Percentiles rank a stretch among this genome's conserved stretches.
Evolutionary conservation across 441 rosid genomes (phyloP).

Genomic region (Bruguiera hainesii): DNA sequence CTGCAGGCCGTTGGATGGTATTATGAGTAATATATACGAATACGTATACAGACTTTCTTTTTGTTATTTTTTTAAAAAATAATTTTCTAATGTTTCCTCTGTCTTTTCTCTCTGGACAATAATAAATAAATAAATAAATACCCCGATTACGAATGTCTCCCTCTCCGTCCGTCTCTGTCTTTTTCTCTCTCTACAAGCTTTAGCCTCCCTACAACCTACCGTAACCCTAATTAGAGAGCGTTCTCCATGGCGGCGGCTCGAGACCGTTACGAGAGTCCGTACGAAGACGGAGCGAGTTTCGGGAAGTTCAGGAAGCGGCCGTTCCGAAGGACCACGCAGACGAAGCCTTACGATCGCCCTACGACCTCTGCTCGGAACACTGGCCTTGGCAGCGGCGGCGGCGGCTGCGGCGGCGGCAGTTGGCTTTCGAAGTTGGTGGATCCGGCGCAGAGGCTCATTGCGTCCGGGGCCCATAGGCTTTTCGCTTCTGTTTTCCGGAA

Average conservation of each 20-base stretch:
- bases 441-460: conserved; percentile 82
- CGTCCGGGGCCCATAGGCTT: conserved; percentile 68
- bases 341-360: conserved; percentile 86
- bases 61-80: too few relatives aligned
- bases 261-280: conserved; percentile 47
- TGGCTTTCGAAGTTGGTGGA: conserved; percentile 90
- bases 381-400: conserved; percentile 17
- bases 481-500: conserved; percentile 71
- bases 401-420: conserved; percentile 30
- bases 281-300: conserved; percentile 54
- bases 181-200: too few relatives aligned
- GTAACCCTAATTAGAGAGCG: conserved; percentile 11
- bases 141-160: too few relatives aligned
- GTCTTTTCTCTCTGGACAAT: too few relatives aligned
- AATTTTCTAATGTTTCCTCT: too few relatives aligned
- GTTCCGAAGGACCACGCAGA: conserved; percentile 35
- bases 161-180: too few relatives aligned
- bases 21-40: too few relatives aligned
- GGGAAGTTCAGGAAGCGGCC: conserved; percentile 79
- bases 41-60: too few relatives aligned
- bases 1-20: too few relatives aligned
- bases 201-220: not conserved
- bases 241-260: conserved; percentile 64
- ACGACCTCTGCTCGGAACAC: conserved; percentile 42
- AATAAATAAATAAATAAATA: too few relatives aligned